A percentile compares a stretch with the other conserved stretches of the same genome.
Conservation (phyloP, 1,139 yeast genomes). For the Geotrichum cucujoidarum region DNA sequence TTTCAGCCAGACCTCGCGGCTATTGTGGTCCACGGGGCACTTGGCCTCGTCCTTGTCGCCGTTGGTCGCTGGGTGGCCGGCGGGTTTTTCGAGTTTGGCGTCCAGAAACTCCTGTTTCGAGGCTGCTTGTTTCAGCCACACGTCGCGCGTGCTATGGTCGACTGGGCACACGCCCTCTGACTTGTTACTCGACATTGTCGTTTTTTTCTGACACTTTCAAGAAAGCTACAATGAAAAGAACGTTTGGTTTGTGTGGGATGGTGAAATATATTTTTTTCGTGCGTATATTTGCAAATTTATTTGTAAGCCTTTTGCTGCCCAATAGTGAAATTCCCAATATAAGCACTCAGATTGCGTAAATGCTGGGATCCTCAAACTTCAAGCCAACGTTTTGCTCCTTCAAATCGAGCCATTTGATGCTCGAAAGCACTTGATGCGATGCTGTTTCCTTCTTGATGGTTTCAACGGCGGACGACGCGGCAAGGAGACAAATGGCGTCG, state of each 20-base stretch:
- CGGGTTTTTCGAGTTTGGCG: constrained; percentile 1
- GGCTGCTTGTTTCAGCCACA: constrained; percentile 17
- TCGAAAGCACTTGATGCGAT: constrained; percentile 24
- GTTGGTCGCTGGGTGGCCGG: not conserved
- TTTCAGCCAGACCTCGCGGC: constrained; percentile 53
- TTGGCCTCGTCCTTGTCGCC: constrained; percentile 19
- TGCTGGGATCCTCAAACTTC: constrained; percentile 22
- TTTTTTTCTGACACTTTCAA: not conserved
- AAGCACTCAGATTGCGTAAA: too few species aligned
- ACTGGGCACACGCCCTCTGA: constrained; percentile 20
- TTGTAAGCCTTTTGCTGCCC: too few species aligned
- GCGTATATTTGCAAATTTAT: too few species aligned
- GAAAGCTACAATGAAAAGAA: not conserved
- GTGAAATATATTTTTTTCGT: too few species aligned
- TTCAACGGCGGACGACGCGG: constrained; percentile 45
- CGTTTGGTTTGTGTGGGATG: not conserved
- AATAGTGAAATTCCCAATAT: too few species aligned
- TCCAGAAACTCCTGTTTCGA: constrained; percentile 6
- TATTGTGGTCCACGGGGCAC: constrained; percentile 37
- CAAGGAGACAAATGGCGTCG: constrained; percentile 80
- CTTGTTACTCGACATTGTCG: constrained; percentile 1
- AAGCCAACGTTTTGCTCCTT: constrained; percentile 36
- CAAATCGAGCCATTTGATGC: constrained; percentile 36
- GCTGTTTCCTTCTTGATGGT: constrained; percentile 39
- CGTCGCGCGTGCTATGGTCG: constrained; percentile 21